These are phyloP conservation scores for Syzygium aromaticum DNA, from an alignment of 345 rosid genomes.

Conservation along the genomic window DNA sequence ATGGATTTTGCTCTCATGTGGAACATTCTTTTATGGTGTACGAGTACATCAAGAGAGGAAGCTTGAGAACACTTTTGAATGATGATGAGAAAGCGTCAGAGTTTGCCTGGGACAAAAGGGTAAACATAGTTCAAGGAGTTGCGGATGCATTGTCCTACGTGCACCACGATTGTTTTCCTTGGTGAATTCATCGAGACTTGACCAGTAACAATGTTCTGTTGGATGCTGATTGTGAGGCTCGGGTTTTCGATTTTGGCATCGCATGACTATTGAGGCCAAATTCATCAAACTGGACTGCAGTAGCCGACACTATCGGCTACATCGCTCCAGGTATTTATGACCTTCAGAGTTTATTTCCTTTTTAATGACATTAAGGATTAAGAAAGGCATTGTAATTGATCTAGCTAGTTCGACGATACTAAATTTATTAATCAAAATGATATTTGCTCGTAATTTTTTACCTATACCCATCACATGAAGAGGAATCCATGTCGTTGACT, in stretches of 20 bases:
- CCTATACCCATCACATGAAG: background rate
- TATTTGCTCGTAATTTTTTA: background rate
- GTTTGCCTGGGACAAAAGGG: background rate
- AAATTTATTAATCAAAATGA: background rate
- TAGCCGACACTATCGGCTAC: background rate
- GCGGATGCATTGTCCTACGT: background rate
- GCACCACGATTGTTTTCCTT: background rate
- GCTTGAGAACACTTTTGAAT: background rate
- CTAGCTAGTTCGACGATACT: background rate
- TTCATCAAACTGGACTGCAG: background rate
- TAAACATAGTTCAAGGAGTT: background rate
- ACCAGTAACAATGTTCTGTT: background rate
- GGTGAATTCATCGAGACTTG: background rate
- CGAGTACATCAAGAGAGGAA: background rate
- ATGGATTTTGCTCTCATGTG: background rate
- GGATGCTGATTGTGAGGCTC: background rate
- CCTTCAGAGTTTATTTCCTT: background rate
- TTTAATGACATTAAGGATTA: background rate
- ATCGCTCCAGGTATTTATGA: background rate
- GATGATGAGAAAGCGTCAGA: background rate
- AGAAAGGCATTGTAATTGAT: background rate
- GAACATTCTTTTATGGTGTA: background rate
- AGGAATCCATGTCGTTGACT: background rate
- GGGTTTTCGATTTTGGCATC: background rate
- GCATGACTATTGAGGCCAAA: background rate